These are phyloP conservation scores for Cladosporium phlei DNA, from an alignment of 2,329 filamentous ascomycete species.

Conservation along the genomic window DNA sequence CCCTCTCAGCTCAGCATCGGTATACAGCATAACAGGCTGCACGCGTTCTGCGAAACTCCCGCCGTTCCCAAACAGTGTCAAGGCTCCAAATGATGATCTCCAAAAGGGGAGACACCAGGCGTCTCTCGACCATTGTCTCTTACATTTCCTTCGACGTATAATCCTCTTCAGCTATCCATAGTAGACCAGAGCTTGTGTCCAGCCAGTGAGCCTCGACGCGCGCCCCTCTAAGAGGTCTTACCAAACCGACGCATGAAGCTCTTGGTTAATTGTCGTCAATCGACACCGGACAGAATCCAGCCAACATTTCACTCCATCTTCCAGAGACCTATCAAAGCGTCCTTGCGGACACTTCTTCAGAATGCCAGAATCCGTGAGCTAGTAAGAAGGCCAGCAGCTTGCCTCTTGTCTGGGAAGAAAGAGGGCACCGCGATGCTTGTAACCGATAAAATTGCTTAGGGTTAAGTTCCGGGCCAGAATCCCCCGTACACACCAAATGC, in stretches of 20 bases:
- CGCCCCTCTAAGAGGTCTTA: slow-evolving; percentile 72
- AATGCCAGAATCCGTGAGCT: slow-evolving; percentile 15
- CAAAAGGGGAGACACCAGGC: slow-evolving; percentile 43
- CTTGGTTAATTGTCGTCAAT: slow-evolving; percentile 48
- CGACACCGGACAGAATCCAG: slow-evolving; percentile 21
- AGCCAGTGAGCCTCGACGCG: slow-evolving; percentile 68
- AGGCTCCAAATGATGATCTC: slow-evolving; percentile 51
- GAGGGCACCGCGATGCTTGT: slow-evolving; percentile 38
- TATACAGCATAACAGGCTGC: slow-evolving; percentile 33
- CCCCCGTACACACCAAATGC: slow-evolving; percentile 37
- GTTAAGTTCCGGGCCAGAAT: slow-evolving; percentile 88
- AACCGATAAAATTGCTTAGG: slow-evolving; percentile 74
- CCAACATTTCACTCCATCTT: slow-evolving; percentile 28
- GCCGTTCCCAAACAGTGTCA: slow-evolving; percentile 19
- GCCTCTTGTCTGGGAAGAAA: slow-evolving; percentile 33
- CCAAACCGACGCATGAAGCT: slow-evolving; percentile 69
- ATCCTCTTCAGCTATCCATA: slow-evolving; percentile 51
- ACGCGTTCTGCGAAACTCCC: slow-evolving; percentile 15
- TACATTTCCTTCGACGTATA: slow-evolving; percentile 34
- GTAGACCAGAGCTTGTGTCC: slow-evolving; percentile 66
- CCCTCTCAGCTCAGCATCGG: slow-evolving; percentile 26
- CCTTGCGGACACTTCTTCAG: slow-evolving; percentile 6
- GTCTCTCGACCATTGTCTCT: slow-evolving; percentile 49
- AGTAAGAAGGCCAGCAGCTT: slow-evolving; percentile 57
- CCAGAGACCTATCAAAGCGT: slow-evolving; percentile 17